Base-by-base conservation (phyloP, 2,329 filamentous ascomycete species). In the Fusarium multiceps region DNA sequence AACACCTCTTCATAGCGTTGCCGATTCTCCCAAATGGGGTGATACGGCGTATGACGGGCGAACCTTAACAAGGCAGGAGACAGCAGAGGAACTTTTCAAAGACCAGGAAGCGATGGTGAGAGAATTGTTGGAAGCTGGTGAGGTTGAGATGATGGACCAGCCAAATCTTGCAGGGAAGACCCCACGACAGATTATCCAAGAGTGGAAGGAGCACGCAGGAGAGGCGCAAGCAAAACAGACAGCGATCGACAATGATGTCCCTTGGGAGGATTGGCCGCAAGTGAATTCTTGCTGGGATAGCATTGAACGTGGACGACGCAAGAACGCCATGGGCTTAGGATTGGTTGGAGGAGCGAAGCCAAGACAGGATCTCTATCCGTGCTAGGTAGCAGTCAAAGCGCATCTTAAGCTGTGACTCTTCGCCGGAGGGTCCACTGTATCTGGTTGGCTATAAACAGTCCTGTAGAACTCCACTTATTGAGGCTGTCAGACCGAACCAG, bases 241-340 rank as follows among this genome's bases (percentile, higher is more conserved):
- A 12, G 34, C 34, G 18, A 37, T n/a, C 0, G 34, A 37, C 3
- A 37, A 37, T 7, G 34, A 37, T 37, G 0, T 37, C 2, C 34
- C 34, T n/a, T 37, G 34, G 18, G 0, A 37, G 1, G 34, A 37
- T 7, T 4, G 18, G 34, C 34, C 34, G 34, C 0, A n/a, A 37
- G 1, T 37, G 0, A 37, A n/a, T 37, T 37, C 18, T 12, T 37
- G 0, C n/a, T 1, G 18, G 34, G 34, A 37, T 11, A 34, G 1
- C 4, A 0, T 5, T 6, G 16, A 2, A 6, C 32, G 32, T 6
- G 32, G 32, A 4, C 1, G 1, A 18, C 5, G 32, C 4, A 34
- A 34, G 5, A 18, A 34, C 32, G 32, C 4, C 8, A 34, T 32
- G 14, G 30, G 13, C 13, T 32, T 32, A 12, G 27, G 27, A 6